phyloP scores from a whole-genome alignment of 2,329 filamentous ascomycete species.

The Westerdykella sp. region DNA sequence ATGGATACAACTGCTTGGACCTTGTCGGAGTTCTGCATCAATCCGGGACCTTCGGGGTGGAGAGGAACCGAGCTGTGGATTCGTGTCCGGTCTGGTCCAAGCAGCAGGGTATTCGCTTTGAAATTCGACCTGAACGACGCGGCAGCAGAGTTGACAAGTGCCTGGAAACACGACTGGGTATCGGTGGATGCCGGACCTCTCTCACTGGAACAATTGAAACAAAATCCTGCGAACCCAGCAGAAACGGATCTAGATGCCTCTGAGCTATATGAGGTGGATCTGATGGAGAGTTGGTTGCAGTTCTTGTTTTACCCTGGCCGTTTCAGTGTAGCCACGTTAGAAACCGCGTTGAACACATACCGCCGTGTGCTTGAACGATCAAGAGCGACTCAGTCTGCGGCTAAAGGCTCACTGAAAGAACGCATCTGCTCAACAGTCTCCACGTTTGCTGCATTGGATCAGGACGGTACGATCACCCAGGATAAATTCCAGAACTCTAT shows the following conservation, averaged over 20 bases:
- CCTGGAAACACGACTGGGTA: slow-evolving; percentile 57
- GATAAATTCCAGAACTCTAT: slow-evolving; percentile 66
- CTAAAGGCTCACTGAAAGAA: slow-evolving; percentile 60
- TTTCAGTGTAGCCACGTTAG: slow-evolving; percentile 72
- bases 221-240: slow-evolving; percentile 34
- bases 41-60: slow-evolving; percentile 35
- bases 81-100: slow-evolving; percentile 50
- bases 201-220: slow-evolving; percentile 37
- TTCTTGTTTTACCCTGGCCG: slow-evolving; percentile 77
- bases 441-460: slow-evolving; percentile 60
- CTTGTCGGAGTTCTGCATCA: slow-evolving; percentile 43
- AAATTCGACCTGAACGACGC: slow-evolving; percentile 64
- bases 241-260: slow-evolving; percentile 26
- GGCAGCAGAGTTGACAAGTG: slow-evolving; percentile 55
- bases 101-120: slow-evolving; percentile 62
- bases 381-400: slow-evolving; percentile 7
- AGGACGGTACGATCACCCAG: slow-evolving; percentile 63
- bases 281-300: slow-evolving; percentile 72
- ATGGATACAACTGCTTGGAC: slow-evolving; percentile 49
- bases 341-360: slow-evolving; percentile 78
- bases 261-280: slow-evolving; percentile 45
- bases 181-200: slow-evolving; percentile 40
- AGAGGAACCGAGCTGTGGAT: slow-evolving; percentile 42
- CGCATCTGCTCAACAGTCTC: slow-evolving; percentile 68
- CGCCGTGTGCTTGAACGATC: slow-evolving; percentile 52